Conservation (phyloP, 805 yeast species). For the Ogataea salicorniae region DNA sequence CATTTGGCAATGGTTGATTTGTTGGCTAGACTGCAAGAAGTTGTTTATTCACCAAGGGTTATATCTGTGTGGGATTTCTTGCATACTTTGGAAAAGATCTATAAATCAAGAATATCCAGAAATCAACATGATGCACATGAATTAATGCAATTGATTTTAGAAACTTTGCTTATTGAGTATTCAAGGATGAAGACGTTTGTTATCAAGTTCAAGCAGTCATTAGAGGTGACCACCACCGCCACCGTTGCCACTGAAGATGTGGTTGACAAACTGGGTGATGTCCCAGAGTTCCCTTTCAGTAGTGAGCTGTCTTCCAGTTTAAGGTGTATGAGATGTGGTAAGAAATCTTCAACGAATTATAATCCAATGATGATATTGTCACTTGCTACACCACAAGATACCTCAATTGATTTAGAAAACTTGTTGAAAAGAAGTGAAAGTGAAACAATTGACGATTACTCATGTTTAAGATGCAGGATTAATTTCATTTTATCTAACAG, state of each 20-base stretch:
- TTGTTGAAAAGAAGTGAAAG: conserved; percentile 53
- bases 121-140: conserved; percentile 97
- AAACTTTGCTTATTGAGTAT: conserved; percentile 69
- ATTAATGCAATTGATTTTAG: conserved; percentile 72
- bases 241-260: neutral
- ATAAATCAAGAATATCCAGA: conserved; percentile 67
- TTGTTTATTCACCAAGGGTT: conserved; percentile 47
- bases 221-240: conserved; percentile 39
- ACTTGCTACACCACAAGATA: conserved; percentile 61
- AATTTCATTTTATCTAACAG: conserved; percentile 35
- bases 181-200: conserved; percentile 34
- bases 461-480: conserved; percentile 68
- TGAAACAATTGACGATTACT: conserved; percentile 74
- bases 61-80: conserved; percentile 77
- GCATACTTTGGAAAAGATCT: conserved; percentile 64
- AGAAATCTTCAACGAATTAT: conserved; percentile 51
- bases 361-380: conserved; percentile 69
- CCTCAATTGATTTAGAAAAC: conserved; percentile 35
- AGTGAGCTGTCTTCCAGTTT: conserved; percentile 65
- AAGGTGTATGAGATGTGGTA: conserved; percentile 63
- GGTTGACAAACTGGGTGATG: conserved; percentile 4
- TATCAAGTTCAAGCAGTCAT: conserved; percentile 34
- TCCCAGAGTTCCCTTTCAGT: conserved; percentile 69
- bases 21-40: conserved; percentile 55
- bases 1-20: conserved; percentile 54